These are phyloP conservation scores for Sporothrix luriei DNA, from an alignment of 2,329 filamentous ascomycete species.

Conservation along the genomic window DNA sequence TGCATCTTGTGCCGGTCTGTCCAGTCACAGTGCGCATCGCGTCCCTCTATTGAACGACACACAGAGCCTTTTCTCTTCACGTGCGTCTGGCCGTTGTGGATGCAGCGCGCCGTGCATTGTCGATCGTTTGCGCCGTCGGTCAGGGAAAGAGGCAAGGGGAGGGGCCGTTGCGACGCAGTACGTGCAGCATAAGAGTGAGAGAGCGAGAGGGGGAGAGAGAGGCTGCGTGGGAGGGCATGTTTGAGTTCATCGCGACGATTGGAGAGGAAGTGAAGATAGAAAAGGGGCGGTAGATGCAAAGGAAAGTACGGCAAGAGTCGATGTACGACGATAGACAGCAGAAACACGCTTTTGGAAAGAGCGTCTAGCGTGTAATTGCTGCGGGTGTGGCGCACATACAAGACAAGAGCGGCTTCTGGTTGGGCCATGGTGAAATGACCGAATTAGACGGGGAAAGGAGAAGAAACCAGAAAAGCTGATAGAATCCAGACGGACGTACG, in stretches of 20 bases:
- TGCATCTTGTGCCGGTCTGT: background rate
- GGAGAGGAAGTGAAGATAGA: background rate
- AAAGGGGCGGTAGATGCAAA: background rate
- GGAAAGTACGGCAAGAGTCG: background rate
- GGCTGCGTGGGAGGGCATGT: background rate
- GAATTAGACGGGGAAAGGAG: background rate
- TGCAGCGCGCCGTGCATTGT: background rate
- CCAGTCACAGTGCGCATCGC: background rate
- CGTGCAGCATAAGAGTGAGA: background rate
- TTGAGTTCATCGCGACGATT: background rate
- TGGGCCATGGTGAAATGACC: constrained; percentile 1
- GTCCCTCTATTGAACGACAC: background rate
- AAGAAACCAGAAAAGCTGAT: too few species aligned
- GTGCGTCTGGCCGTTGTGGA: constrained; percentile 8
- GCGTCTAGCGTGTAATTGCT: constrained; percentile 4
- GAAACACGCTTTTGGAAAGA: background rate
- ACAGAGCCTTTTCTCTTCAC: constrained; percentile 15
- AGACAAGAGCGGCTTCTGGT: constrained; percentile 4
- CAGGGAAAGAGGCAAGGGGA: background rate
- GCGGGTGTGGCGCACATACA: background rate
- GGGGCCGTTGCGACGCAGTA: background rate
- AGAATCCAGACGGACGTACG: too few species aligned
- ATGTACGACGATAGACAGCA: too few species aligned
- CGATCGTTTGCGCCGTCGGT: constrained; percentile 23
- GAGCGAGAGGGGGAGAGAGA: background rate